Percentiles rank a stretch among this genome's conserved stretches.
phyloP scores from a whole-genome alignment of 768 basidiomycete species.

The Leccinum uliginosum region DNA sequence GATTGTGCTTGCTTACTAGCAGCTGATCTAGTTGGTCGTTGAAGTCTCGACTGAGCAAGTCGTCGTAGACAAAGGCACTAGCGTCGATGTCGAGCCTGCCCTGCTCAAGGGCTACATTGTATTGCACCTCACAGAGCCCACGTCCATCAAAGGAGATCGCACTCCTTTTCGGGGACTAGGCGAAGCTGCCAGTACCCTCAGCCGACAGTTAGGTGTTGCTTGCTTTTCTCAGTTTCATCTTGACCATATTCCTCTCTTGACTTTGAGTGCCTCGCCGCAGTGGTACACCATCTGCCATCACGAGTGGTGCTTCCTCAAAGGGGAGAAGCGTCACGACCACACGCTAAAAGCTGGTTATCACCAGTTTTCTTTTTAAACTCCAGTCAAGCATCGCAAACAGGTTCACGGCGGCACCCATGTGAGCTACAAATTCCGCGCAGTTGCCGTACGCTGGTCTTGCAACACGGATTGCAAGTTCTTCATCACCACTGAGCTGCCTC shows the following conservation, averaged over 20 bases:
- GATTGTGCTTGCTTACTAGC: no score
- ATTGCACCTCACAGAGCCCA: conserved; percentile 75
- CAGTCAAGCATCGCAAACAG: conserved; percentile 62
- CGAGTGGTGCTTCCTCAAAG: conserved; percentile 91
- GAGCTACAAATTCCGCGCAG: conserved; percentile 86
- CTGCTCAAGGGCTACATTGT: conserved; percentile 78
- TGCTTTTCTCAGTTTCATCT: conserved; percentile 1
- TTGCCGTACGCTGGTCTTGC: conserved; percentile 74
- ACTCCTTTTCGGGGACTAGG: conserved; percentile 82
- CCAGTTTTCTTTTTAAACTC: conserved; percentile 86
- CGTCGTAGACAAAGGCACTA: conserved; percentile 74
- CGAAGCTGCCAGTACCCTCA: conserved; percentile 55
- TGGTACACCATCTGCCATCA: conserved; percentile 71
- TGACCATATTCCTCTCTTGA: background rate
- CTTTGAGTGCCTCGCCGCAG: conserved; percentile 32
- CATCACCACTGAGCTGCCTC: no score
- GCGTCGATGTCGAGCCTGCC: conserved; percentile 79
- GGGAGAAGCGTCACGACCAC: conserved; percentile 70
- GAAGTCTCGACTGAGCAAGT: no score
- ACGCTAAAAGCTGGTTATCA: conserved; percentile 97
- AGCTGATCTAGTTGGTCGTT: no score
- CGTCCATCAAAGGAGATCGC: conserved; percentile 80
- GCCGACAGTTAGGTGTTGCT: conserved; percentile 53
- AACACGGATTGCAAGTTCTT: no score
- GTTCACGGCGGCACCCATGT: conserved; percentile 60